Base-by-base conservation (phyloP, 2,329 filamentous ascomycete genomes). In the Aspergillus novofumigatus region DNA sequence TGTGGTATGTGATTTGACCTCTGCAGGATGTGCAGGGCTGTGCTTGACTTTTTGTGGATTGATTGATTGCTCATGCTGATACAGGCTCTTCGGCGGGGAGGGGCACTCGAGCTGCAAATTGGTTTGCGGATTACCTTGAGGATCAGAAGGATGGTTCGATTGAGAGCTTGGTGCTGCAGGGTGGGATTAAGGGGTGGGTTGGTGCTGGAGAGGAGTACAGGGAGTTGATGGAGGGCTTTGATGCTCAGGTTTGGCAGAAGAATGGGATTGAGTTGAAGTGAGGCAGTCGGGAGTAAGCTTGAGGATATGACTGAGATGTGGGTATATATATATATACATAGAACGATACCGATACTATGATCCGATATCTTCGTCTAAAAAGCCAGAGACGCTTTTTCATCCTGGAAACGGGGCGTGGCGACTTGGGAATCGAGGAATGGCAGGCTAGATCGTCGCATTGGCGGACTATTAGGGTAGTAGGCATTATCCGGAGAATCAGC, bases 141-240 rank as follows among this genome's bases (percentile, higher is more conserved):
- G 71, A 78, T 1, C 65, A 76, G 38, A 65, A 67, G 1, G 77
- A 81, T 56, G 62, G 50, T 0, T 62, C 68, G 0, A 77, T 83
- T 65, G 58, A 79, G 60, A 85, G 82, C 59, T 54, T 82, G 32
- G 75, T 81, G 2, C 70, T 85, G 3, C 63, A 68, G 9, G 83
- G 77, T 0, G 83, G 83, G 0, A 81, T 85, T 62, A 81, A 81
- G 51, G 81, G 81, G 3, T 86, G 82, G 83, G 80, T 68, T 4
- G 70, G 60, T 0, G 78, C 75, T 0, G 81, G 82, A 0, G 62
- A 60, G 0, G 77, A 83, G 49, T 85, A 77, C 66, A 72, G 77
- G 0, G 64, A 74, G 23, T 71, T 69, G 61, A 80, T 85, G 75
- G 77, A 81, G 35, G 81, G 44, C 21, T 47, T 23, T 17, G 44